Evolutionary conservation across 164 flowering plant species (phyloP).

Genomic region (Hamamelis virginiana): DNA sequence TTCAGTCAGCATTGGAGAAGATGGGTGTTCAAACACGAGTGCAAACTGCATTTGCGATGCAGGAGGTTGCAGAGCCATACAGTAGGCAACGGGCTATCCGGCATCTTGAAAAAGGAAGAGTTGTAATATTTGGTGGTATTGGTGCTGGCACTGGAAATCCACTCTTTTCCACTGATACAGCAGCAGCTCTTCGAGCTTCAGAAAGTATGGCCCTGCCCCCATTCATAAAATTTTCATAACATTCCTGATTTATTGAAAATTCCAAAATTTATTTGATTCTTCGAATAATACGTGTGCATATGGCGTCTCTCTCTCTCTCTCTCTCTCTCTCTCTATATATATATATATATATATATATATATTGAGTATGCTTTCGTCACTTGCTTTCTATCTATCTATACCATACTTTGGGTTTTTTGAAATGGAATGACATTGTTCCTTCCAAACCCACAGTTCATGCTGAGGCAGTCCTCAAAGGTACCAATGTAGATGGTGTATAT

Average conservation of each 20-base stretch:
- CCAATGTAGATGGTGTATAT: constrained; percentile 68
- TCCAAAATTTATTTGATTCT: not conserved
- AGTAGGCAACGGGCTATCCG: constrained; percentile 75
- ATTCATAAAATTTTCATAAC: not conserved
- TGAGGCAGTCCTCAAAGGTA: constrained; percentile 82
- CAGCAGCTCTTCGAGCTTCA: constrained; percentile 90
- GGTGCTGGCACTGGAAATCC: constrained; percentile 91
- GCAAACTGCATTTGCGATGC: constrained; percentile 73
- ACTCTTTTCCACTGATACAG: constrained; percentile 84
- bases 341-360: too few relatives aligned
- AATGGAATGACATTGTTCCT: not conserved
- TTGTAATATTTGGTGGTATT: constrained; percentile 92
- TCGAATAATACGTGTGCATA: too few relatives aligned
- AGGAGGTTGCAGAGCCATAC: constrained; percentile 84
- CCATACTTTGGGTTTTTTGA: not conserved
- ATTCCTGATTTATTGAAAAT: not conserved
- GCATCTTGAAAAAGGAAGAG: constrained; percentile 94
- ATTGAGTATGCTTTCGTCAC: too few relatives aligned
- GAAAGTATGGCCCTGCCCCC: constrained; percentile 57
- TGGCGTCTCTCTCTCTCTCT: too few relatives aligned
- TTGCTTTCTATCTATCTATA: not conserved
- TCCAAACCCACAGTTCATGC: constrained; percentile 62
- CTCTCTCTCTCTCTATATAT: too few relatives aligned
- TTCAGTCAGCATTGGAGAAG: constrained; percentile 88
- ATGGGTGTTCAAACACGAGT: constrained; percentile 79